A percentile compares a stretch with the other conserved stretches of the same genome.
Conservation (phyloP, 192 early-diverging fungal genomes). For the Lobosporangium transversale region DNA sequence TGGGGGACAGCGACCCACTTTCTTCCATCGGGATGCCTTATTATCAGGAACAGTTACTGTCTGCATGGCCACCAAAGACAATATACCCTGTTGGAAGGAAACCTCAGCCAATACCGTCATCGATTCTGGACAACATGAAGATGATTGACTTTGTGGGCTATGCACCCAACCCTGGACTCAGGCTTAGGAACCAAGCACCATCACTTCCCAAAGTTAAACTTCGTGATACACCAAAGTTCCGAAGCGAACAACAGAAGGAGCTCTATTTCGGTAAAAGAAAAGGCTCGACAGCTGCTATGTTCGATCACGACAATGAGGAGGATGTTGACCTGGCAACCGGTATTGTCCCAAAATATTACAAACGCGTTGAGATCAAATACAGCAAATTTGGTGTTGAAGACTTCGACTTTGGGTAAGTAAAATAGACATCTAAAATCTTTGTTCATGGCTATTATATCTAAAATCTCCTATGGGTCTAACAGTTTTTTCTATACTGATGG, state of each 20-base stretch:
- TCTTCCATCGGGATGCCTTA: slow-evolving; percentile 84
- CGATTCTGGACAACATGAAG: slow-evolving; percentile 81
- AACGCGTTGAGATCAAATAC: slow-evolving; percentile 86
- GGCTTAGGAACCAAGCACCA: slow-evolving; percentile 79
- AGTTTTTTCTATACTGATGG: no score
- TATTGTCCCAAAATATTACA: slow-evolving; percentile 75
- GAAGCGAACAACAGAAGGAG: slow-evolving; percentile 83
- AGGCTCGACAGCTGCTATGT: slow-evolving; percentile 20
- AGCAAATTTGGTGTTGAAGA: slow-evolving; percentile 97
- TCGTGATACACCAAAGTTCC: slow-evolving; percentile 76
- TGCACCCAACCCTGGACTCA: slow-evolving; percentile 84
- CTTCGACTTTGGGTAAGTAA: slow-evolving; percentile 94
- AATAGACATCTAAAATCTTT: no score
- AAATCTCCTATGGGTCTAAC: no score
- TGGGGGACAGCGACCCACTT: slow-evolving; percentile 73
- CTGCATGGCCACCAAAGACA: slow-evolving; percentile 74
- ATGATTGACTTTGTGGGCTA: slow-evolving; percentile 95
- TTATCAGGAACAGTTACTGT: slow-evolving; percentile 80
- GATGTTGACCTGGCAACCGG: slow-evolving; percentile 53
- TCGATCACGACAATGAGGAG: slow-evolving; percentile 52
- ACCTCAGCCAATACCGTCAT: slow-evolving; percentile 76
- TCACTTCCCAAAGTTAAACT: slow-evolving; percentile 54
- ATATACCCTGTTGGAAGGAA: slow-evolving; percentile 81
- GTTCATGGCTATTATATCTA: no score
- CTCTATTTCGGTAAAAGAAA: slow-evolving; percentile 61